These are phyloP conservation scores for Sporopachydermia lactativora DNA, from an alignment of 805 yeast genomes.

Conservation along the genomic window DNA sequence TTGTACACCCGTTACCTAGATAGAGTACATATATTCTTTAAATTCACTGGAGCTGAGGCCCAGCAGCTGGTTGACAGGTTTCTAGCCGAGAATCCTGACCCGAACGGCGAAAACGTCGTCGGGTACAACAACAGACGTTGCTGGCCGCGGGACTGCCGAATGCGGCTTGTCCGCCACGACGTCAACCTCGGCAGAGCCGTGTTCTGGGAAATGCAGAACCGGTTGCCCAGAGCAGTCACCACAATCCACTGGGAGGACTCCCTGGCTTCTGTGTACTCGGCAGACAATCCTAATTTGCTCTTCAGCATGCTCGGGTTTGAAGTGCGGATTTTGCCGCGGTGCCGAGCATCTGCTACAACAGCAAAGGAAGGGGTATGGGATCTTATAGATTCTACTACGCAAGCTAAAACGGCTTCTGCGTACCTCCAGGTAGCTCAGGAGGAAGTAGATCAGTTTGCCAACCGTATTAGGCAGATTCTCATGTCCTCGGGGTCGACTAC, in stretches of 20 bases:
- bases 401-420: conserved; percentile 83
- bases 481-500: conserved; percentile 96
- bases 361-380: conserved; percentile 88
- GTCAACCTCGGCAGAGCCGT: conserved; percentile 87
- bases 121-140: conserved; percentile 82
- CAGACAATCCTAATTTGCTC: conserved; percentile 76
- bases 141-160: conserved; percentile 90
- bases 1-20: conserved; percentile 76
- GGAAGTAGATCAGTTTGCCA: conserved; percentile 68
- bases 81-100: conserved; percentile 79
- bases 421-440: conserved; percentile 69
- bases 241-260: conserved; percentile 68
- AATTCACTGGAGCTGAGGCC: conserved; percentile 61
- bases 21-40: conserved; percentile 63
- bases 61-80: conserved; percentile 63
- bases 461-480: conserved; percentile 73
- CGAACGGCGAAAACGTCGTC: conserved; percentile 72
- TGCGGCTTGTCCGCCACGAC: conserved; percentile 83
- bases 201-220: conserved; percentile 74
- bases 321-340: conserved; percentile 70
- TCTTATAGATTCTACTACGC: conserved; percentile 49
- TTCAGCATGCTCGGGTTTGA: conserved; percentile 95
- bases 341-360: conserved; percentile 37
- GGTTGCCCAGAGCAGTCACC: conserved; percentile 68
- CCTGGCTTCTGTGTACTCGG: conserved; percentile 77